Conservation (phyloP, 1,139 yeast species). For the Hyphopichia fennica region DNA sequence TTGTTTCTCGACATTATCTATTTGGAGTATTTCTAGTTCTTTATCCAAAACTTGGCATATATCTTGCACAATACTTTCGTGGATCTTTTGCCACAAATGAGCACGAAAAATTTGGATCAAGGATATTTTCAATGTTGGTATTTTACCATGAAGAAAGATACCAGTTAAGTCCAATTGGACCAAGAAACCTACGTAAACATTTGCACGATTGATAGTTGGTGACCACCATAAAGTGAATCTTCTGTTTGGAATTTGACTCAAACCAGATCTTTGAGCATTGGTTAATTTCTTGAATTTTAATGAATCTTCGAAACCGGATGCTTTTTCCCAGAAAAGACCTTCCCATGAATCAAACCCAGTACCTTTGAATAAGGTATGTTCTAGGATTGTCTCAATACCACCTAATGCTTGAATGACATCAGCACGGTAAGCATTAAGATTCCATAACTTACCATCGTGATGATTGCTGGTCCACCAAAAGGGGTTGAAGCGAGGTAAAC, state of each 20-base stretch:
- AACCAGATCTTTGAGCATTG: constrained; percentile 95
- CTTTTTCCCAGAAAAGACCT: constrained; percentile 97
- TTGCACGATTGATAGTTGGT: constrained; percentile 96
- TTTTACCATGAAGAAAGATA: constrained; percentile 94
- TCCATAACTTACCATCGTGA: constrained; percentile 97
- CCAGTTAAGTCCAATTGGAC: constrained; percentile 97
- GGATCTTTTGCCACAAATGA: constrained; percentile 98
- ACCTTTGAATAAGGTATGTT: constrained; percentile 92
- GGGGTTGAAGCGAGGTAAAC: constrained; percentile 73
- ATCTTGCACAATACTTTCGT: constrained; percentile 93
- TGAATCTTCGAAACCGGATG: constrained; percentile 95
- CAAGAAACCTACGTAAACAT: constrained; percentile 95
- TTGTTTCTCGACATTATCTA: constrained; percentile 85
- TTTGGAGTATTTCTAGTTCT: constrained; percentile 78
- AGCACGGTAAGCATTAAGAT: constrained; percentile 85
- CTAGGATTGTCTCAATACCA: constrained; percentile 94
- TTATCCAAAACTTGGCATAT: constrained; percentile 88
- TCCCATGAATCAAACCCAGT: constrained; percentile 99
- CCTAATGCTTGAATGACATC: constrained; percentile 98
- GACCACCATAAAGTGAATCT: constrained; percentile 99
- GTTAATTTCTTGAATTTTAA: constrained; percentile 92
- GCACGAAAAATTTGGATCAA: constrained; percentile 96
- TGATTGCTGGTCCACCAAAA: constrained; percentile 96
- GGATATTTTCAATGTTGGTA: constrained; percentile 94
- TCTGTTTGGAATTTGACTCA: constrained; percentile 96